Evolutionary conservation across 1,139 yeast species (phyloP), one percentile per base, ranked within the genome.

Genomic region (Kodamaea alishanica): DNA sequence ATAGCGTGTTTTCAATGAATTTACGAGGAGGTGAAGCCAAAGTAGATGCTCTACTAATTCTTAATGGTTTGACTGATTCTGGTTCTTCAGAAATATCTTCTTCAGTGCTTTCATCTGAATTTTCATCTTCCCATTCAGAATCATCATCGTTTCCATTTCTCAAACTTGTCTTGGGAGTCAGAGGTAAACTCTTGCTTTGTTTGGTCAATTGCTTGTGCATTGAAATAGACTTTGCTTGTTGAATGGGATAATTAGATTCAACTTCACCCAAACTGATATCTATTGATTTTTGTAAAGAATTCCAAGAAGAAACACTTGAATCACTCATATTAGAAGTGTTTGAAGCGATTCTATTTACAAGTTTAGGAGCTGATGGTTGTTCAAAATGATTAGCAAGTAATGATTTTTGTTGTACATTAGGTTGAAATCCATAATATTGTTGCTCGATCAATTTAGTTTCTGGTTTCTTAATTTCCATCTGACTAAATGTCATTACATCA

Each of bases 251-350:
- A 8, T 15, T 22, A 23, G 20, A 23, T 24, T 38, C 41, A 6
- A 33, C 34, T 5, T 37, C 38, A 2, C 39, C 48, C 25, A 47
- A 41, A 7, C 56, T 52, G 9, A 67, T 51, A 38, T 65, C 67
- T 12, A 65, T 45, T 22, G 70, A 64, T 30, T 58, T 55, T 45
- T 67, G 72, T 6, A 66, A 43, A 1, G 73, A 66, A 34, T 62
- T 56, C 70, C 70, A 67, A 3, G 70, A 65, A 2, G 46, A 39
- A 4, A 40, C 33, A 15, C 50, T 45, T 1, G 41, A 37, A 5
- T 38, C 48, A 1, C 51, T 46, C 24, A 29, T 28, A 9, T 37
- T 34, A 9, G 48, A 42, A 8, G 38, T 32, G 1, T 32, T 15
- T 2, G 54, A 48, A 4, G 47, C 23, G 8, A 38, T 27, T 34